Percentiles rank a stretch among this genome's conserved stretches.
Evolutionary conservation across 2,329 filamentous ascomycete species (phyloP).

Genomic region (Colletotrichum eleusines): DNA sequence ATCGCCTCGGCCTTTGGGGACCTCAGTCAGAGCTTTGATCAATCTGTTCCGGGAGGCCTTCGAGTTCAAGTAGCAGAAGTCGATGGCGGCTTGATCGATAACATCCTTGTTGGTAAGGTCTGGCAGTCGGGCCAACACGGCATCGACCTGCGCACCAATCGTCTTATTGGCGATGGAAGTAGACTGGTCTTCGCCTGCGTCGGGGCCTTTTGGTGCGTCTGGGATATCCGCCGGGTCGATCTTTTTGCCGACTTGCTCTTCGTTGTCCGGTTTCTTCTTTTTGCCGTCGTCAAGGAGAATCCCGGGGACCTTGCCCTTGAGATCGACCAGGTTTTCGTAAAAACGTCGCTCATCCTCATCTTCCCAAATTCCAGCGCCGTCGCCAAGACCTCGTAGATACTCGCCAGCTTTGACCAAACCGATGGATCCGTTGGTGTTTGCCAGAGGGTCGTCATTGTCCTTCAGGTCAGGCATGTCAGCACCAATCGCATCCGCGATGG

Average conservation of each 20-base stretch:
- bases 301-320: slow-evolving; percentile 94
- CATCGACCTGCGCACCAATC: slow-evolving; percentile 95
- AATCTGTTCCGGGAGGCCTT: slow-evolving; percentile 96
- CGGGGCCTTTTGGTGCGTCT: slow-evolving; percentile 63
- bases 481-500: slow-evolving; percentile 88
- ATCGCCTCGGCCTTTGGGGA: slow-evolving; percentile 93
- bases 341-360: slow-evolving; percentile 98
- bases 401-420: slow-evolving; percentile 95
- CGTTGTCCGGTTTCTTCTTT: slow-evolving; percentile 88
- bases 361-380: slow-evolving; percentile 97
- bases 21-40: slow-evolving; percentile 91
- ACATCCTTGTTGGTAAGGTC: slow-evolving; percentile 92
- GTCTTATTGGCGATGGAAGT: slow-evolving; percentile 98
- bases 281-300: slow-evolving; percentile 94
- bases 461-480: slow-evolving; percentile 94
- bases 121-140: slow-evolving; percentile 86
- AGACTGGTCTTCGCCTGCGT: slow-evolving; percentile 82
- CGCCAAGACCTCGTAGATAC: slow-evolving; percentile 89
- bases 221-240: slow-evolving; percentile 65
- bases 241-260: slow-evolving; percentile 87
- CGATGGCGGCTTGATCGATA: slow-evolving; percentile 91
- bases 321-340: slow-evolving; percentile 95
- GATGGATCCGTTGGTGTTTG: slow-evolving; percentile 79
- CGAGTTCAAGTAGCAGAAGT: slow-evolving; percentile 98
- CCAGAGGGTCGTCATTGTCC: slow-evolving; percentile 79